phyloP scores from a whole-genome alignment of 352 stramenopile genomes.

The Phytophthora brassicae region DNA sequence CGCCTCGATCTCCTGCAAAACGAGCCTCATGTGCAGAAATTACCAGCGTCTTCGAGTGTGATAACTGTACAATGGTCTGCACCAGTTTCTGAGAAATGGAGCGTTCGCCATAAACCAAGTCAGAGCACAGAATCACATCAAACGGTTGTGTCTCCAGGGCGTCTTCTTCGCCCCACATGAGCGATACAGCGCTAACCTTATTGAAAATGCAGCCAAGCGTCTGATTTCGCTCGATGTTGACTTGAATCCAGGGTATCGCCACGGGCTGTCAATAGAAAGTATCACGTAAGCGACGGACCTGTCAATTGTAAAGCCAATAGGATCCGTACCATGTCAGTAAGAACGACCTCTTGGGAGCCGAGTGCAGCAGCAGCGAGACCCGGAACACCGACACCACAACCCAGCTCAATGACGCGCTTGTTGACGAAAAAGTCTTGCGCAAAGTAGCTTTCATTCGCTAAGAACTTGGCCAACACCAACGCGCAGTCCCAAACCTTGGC shows the following conservation, averaged over 20 bases:
- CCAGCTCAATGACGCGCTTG: slow-evolving; percentile 59
- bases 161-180: slow-evolving; percentile 50
- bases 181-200: slow-evolving; percentile 20
- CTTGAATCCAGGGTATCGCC: slow-evolving; percentile 52
- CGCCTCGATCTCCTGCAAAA: slow-evolving; percentile 52
- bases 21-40: slow-evolving; percentile 56
- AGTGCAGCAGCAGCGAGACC: slow-evolving; percentile 46
- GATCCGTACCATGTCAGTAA: slow-evolving; percentile 49
- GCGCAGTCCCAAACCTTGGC: slow-evolving; percentile 65
- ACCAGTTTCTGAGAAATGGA: slow-evolving; percentile 46
- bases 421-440: slow-evolving; percentile 40
- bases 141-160: slow-evolving; percentile 24
- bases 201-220: slow-evolving; percentile 22
- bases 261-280: slow-evolving; percentile 21
- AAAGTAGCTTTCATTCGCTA: slow-evolving; percentile 40
- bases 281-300: neutral
- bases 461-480: slow-evolving; percentile 55
- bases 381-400: slow-evolving; percentile 59
- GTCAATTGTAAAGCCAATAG: slow-evolving; percentile 1
- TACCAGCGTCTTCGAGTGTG: slow-evolving; percentile 38
- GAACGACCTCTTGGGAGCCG: slow-evolving; percentile 40
- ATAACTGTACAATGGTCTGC: slow-evolving; percentile 40
- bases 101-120: slow-evolving; percentile 55
- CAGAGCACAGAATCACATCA: slow-evolving; percentile 59
- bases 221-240: slow-evolving; percentile 51